Conservation (phyloP, 1,284 basidiomycete species). For the Pseudomicrostroma phylloplanum region DNA sequence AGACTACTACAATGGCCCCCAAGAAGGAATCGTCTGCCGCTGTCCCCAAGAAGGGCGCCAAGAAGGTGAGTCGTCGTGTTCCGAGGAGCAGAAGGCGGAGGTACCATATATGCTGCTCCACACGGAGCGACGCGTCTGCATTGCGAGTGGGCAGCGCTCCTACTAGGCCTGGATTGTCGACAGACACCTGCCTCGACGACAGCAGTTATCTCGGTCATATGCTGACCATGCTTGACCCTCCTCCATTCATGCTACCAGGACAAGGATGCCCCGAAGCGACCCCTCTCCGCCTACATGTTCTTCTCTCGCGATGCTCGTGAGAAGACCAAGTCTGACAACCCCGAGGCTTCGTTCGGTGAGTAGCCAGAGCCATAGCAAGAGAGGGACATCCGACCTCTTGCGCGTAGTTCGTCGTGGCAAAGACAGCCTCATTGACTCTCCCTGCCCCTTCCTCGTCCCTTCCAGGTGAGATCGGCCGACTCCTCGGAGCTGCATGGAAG, state of each 20-base stretch:
- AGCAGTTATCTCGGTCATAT: no score
- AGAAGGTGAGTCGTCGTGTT: slow-evolving; percentile 57
- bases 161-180: no score
- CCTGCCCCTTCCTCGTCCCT: neutral
- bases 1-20: slow-evolving; percentile 4
- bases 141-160: no score
- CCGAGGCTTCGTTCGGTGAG: slow-evolving; percentile 82
- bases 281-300: slow-evolving; percentile 96
- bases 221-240: no score
- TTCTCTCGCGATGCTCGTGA: slow-evolving; percentile 93
- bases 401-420: no score
- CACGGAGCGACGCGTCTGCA: no score
- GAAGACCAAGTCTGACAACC: slow-evolving; percentile 89
- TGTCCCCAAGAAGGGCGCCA: slow-evolving; percentile 53
- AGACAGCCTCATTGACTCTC: neutral
- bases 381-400: no score
- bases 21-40: slow-evolving; percentile 18
- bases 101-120: no score
- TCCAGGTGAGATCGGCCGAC: slow-evolving; percentile 72
- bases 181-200: no score
- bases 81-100: no score
- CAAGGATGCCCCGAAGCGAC: slow-evolving; percentile 76
- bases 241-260: slow-evolving; percentile 55
- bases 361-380: slow-evolving; percentile 18
- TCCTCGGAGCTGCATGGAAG: slow-evolving; percentile 85